Evolutionary conservation across 108 stramenopile species (phyloP), one percentile per base, ranked within the genome.

Genomic region (Stephanodiscus minutulus): DNA sequence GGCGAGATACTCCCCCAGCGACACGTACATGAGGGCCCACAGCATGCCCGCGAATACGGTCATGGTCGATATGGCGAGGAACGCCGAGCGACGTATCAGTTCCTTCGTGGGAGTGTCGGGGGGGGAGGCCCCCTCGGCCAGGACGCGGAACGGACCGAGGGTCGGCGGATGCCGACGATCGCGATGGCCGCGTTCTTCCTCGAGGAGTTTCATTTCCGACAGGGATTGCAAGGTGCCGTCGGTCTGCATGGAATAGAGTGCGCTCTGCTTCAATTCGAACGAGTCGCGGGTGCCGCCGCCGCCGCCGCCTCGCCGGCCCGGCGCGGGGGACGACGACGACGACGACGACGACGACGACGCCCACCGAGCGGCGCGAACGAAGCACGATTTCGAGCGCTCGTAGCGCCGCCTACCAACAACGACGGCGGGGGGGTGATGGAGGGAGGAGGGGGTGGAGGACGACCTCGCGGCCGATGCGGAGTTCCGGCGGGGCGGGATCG

Each of bases 81-180:
- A 79, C 0, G 78, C 52, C 13, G 31, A 21, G 17, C 78, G 78
- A 61, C 56, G 60, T 39, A 79, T 74, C 33, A 79, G 35, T 49
- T 79, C 67, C 18, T 79, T 74, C 35, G 62, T 73, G 17, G 65
- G 28, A 0, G 68, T 74, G 18, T 73, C 72, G 37, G 78, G 59
- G 10, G 33, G 21, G 39, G 66, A 68, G 7, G 72, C 62, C 0
- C 27, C 24, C 0, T 69, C 68, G 15, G 78, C 78, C n/a, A 74
- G n/a, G n/a, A n/a, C n/a, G n/a, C n/a, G n/a, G n/a, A n/a, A n/a
- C n/a, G n/a, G n/a, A n/a, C n/a, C n/a, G n/a, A n/a, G n/a, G n/a
- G n/a, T n/a, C n/a, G 43, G 3, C 78, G 36, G 0, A 25, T 48
- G 66, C 72, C 73, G 18, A 65, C 15, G 29, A 50, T 44, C 65